Base-by-base conservation (phyloP, 2,329 filamentous ascomycete genomes). In the Pseudovirgaria hyperparasitica region DNA sequence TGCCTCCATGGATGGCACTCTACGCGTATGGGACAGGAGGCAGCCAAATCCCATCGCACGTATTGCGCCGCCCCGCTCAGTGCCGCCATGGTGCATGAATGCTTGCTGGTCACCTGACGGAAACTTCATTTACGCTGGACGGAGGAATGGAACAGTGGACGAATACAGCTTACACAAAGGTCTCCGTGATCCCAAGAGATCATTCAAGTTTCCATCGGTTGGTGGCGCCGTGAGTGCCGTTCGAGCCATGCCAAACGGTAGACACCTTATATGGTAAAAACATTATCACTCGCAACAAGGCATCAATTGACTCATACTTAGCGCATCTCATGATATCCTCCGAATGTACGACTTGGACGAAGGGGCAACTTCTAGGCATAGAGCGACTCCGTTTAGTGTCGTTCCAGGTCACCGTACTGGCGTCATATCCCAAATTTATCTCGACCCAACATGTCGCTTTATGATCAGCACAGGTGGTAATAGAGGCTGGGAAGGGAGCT, bases 81-180 rank as follows among this genome's bases (percentile, higher is more conserved):
- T 84, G 1, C 87, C 90, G 1, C 90, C 87, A 0, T 98, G 87
- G 87, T 96, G 87, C 54, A 94, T 93, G 75, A 86, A 82, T 39
- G 84, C 85, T 1, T 93, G 85, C 58, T 98, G 90, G 90, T 87
- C 80, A 29, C 85, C 85, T 0, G 82, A 94, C 49, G 90, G 90
- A 9, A 96, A 96, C 55, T 84, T 73, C 54, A 86, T 98, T 42
- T 98, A 93, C 55, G 86, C 81, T 0, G 90, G 90, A 1, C 67
- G 90, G 16, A 69, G 90, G 31, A 96, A 96, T 52, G 72, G 84
- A 27, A 92, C 84, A 0, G 90, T 98, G 0, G 90, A 98, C 41
- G 90, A 98, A 54, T 98, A 81, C 55, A 84, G 74, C 44, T 64
- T 98, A 11, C 82, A 90, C 49, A 84, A 85, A 43, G 68, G 76